Evolutionary conservation across 768 basidiomycete genomes (phyloP), one percentile per base, ranked within the genome.

Genomic region (Hypholoma fasciculare): DNA sequence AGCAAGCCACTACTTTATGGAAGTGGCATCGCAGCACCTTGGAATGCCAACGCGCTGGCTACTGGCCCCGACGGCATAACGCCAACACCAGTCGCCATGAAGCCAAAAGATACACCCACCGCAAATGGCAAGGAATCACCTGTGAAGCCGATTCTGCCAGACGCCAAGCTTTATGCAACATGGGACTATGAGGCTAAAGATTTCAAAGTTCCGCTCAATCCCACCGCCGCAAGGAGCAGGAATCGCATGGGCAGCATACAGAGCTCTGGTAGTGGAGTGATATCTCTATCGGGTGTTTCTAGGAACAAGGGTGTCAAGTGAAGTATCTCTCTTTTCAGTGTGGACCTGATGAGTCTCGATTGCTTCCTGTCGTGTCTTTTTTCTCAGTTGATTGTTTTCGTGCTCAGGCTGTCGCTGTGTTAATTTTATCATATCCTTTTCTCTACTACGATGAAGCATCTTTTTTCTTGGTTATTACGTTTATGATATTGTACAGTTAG

Each of bases 111-210:
- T 39, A 52, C 56, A 8, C 63, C 66, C 4, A 53, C 60, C 17
- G 63, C 50, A 14, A 66, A 66, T 34, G 61, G 65, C 6, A 72
- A 74, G 48, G 75, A 72, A 4, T 51, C 65, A 5, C 61, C 70
- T 5, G 63, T 64, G 11, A 75, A 78, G 54, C 68, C 73, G 7
- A 62, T 71, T 6, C 69, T 85, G 34, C 79, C 81, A 9, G 82
- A 85, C 58, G 82, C 83, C n/a, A 72, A 75, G 37, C 62, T 85
- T 37, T 83, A 70, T 56, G 81, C 81, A 23, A 84, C 84, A 14
- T 85, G 84, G 84, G 83, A 85, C 52, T 80, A 77, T 52, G 82
- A 84, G 52, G 57, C 69, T 7, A 83, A 83, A 65, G 80, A 82
- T 63, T 83, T 74, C 63, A 72, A 69, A 47, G 67, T 71, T 2